Conservation (phyloP, 164 flowering plant species). For the Buxus sempervirens region DNA sequence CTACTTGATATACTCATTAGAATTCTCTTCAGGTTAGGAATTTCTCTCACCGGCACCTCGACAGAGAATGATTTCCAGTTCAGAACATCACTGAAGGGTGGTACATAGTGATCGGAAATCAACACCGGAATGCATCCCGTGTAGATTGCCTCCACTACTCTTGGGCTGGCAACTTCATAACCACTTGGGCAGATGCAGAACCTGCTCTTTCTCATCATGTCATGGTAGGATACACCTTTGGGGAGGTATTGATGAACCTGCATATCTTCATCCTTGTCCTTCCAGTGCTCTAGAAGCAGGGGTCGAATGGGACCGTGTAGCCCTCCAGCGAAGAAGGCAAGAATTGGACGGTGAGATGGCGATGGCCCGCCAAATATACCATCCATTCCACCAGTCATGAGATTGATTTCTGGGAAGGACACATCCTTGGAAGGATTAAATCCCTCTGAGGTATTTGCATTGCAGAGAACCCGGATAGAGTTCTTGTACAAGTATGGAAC, state of each 20-base stretch:
- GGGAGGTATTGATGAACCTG: conserved; percentile 54
- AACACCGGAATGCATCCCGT: conserved; percentile 70
- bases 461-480: conserved; percentile 60
- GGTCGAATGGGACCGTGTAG: conserved; percentile 70
- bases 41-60: conserved; percentile 34
- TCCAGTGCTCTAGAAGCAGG: conserved; percentile 57
- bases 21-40: conserved; percentile 50
- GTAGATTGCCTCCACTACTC: conserved; percentile 65
- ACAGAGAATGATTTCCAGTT: conserved; percentile 62
- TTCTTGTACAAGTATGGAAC: conserved; percentile 42
- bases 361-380: conserved; percentile 59
- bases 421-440: conserved; percentile 57
- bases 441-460: conserved; percentile 63
- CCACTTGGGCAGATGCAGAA: conserved; percentile 75
- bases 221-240: conserved; percentile 42
- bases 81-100: conserved; percentile 61
- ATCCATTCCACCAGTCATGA: conserved; percentile 29
- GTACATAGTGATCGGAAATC: conserved; percentile 53
- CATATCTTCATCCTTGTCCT: conserved; percentile 49
- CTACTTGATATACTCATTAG: conserved; percentile 32
- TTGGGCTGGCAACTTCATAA: conserved; percentile 71
- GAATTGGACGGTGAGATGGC: conserved; percentile 37
- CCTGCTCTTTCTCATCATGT: conserved; percentile 54
- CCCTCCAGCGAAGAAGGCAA: conserved; percentile 73
- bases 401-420: conserved; percentile 64